Evolutionary conservation across 306 rosid species (phyloP).

Genomic region (Lotus japonicus): DNA sequence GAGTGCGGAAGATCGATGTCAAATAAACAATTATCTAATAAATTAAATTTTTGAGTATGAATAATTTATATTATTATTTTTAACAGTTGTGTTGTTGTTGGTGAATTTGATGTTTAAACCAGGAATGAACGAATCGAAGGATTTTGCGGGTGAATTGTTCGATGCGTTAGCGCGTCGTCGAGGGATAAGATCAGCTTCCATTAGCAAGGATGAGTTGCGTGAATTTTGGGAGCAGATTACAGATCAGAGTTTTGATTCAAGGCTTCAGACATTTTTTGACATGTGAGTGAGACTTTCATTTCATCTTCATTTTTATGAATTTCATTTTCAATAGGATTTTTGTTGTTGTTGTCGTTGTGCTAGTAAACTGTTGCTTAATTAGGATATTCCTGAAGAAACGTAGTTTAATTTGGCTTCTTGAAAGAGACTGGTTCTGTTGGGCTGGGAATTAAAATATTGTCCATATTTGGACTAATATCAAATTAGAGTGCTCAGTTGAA

Average conservation of each 20-base stretch:
- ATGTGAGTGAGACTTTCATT: conserved; percentile 48
- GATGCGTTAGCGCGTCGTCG: conserved; percentile 76
- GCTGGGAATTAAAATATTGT: neutral
- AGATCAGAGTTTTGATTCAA: conserved; percentile 77
- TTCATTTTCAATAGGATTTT: neutral
- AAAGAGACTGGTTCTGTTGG: neutral
- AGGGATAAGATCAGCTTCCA: conserved; percentile 44
- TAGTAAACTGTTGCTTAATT: neutral
- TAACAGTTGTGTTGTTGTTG: too few relatives aligned
- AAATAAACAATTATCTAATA: too few relatives aligned
- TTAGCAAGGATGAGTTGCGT: conserved; percentile 49
- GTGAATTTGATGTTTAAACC: neutral
- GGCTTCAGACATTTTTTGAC: conserved; percentile 85
- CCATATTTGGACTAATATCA: neutral
- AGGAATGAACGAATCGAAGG: conserved; percentile 71
- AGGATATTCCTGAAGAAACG: neutral
- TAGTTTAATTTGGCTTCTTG: neutral
- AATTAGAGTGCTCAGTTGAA: conserved; percentile 2
- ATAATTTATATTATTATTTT: too few relatives aligned
- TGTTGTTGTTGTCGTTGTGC: neutral
- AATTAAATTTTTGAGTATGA: too few relatives aligned
- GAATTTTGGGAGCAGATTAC: conserved; percentile 89
- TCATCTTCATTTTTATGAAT: neutral
- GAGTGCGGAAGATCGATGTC: too few relatives aligned
- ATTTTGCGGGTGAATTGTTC: conserved; percentile 65